phyloP scores from a whole-genome alignment of 2,329 filamentous ascomycete species.

The Sarocladium brachiariae region DNA sequence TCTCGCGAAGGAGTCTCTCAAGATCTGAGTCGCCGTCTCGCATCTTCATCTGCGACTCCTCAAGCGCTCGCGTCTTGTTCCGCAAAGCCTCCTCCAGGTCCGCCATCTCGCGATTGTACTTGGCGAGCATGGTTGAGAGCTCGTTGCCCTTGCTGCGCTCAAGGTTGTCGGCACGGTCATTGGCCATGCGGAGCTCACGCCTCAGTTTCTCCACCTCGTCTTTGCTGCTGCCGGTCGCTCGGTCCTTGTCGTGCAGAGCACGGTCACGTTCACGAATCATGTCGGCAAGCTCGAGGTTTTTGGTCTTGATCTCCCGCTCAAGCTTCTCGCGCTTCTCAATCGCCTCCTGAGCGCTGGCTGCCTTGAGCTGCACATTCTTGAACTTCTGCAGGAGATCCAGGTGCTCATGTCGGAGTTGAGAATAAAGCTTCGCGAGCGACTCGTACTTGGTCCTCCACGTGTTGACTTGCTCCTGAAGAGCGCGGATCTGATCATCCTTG shows the following conservation, averaged over 20 bases:
- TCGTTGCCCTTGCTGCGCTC: constrained; percentile 93
- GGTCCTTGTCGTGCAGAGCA: constrained; percentile 87
- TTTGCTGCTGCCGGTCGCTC: constrained; percentile 75
- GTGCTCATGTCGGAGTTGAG: constrained; percentile 90
- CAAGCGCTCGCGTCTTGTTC: constrained; percentile 80
- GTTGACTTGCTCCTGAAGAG: constrained; percentile 93
- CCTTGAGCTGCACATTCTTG: constrained; percentile 92
- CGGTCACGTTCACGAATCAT: constrained; percentile 97
- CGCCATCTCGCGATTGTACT: constrained; percentile 95
- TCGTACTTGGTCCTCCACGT: constrained; percentile 98
- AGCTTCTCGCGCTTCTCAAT: constrained; percentile 92
- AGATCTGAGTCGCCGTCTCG: constrained; percentile 79
- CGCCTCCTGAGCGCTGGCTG: constrained; percentile 91
- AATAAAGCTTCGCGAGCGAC: constrained; percentile 92
- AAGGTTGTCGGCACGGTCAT: constrained; percentile 85
- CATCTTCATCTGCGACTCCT: constrained; percentile 72
- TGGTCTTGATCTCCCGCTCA: constrained; percentile 96
- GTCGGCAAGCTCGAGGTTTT: constrained; percentile 96
- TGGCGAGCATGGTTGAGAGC: constrained; percentile 85
- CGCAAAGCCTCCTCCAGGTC: constrained; percentile 89
- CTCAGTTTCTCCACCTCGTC: constrained; percentile 93
- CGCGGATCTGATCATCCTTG: constrained; percentile 88
- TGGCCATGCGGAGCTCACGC: constrained; percentile 84
- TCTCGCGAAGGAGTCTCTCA: constrained; percentile 78
- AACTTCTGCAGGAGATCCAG: constrained; percentile 92